Conservation (phyloP, 306 rosid genomes). For the Inga leiocalycina region DNA sequence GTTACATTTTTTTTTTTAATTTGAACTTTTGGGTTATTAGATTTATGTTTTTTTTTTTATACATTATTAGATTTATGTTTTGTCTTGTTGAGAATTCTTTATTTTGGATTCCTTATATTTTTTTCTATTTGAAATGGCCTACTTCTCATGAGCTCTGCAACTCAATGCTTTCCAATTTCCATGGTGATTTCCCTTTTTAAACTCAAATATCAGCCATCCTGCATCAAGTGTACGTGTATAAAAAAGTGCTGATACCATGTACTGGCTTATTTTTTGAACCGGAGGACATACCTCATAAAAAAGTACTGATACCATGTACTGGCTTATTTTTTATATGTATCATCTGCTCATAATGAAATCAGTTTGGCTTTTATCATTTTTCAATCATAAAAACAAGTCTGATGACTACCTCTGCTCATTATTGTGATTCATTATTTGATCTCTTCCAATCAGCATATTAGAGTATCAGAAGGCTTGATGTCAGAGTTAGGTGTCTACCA, state of each 20-base stretch:
- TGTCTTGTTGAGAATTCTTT: not conserved
- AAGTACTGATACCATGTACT: no score
- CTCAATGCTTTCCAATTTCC: no score
- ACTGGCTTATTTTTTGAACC: no score
- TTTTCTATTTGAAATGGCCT: not conserved
- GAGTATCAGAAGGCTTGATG: not conserved
- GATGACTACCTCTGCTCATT: not conserved
- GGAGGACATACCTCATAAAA: no score
- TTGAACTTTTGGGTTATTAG: constrained; percentile 20
- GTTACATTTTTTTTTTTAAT: not conserved
- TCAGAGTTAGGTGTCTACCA: not conserved
- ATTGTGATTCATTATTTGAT: not conserved
- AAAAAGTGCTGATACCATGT: no score
- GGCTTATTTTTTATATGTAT: no score
- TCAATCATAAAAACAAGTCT: not conserved
- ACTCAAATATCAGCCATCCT: no score
- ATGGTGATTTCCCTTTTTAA: no score
- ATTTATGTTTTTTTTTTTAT: not conserved
- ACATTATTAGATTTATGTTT: not conserved
- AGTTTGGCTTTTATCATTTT: not conserved
- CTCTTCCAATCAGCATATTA: not conserved
- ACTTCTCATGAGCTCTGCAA: not conserved
- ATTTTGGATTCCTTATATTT: no score
- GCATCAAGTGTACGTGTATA: no score
- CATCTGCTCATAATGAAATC: not conserved